These are phyloP conservation scores for Silene noctiflora DNA, from an alignment of 179 eudicot genomes.

Conservation along the genomic window DNA sequence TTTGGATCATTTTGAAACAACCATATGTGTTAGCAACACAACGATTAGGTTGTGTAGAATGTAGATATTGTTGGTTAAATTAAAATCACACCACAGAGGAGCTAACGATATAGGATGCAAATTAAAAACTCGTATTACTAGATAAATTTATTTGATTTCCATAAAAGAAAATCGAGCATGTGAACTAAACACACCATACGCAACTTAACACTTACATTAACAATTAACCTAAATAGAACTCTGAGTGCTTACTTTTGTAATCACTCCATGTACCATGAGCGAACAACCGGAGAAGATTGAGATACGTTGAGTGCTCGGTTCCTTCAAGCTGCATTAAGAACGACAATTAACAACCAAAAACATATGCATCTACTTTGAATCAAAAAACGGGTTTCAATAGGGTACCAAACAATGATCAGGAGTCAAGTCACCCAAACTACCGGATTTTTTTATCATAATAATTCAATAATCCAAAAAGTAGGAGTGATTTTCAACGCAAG, in stretches of 20 bases:
- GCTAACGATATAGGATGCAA: neutral
- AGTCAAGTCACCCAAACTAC: neutral
- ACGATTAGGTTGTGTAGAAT: too few species aligned
- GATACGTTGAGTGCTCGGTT: constrained; percentile 58
- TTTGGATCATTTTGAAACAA: too few species aligned
- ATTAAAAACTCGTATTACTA: neutral
- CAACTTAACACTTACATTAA: neutral
- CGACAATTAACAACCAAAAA: constrained; percentile 11
- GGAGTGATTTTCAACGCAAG: neutral
- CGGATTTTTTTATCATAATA: neutral
- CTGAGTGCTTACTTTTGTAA: constrained; percentile 69
- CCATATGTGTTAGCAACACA: too few species aligned
- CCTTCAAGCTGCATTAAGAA: constrained; percentile 77
- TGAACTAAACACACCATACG: neutral
- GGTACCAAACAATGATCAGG: neutral
- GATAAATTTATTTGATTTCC: neutral
- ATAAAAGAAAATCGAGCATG: neutral
- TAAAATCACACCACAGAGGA: neutral
- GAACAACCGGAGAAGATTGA: constrained; percentile 84
- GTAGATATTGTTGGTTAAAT: too few species aligned
- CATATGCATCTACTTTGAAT: neutral
- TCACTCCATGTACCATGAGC: constrained; percentile 99
- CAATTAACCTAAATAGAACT: neutral
- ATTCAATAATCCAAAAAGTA: neutral
- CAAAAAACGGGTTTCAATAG: neutral